A percentile compares a stretch with the other conserved stretches of the same genome.
phyloP scores from a whole-genome alignment of 768 basidiomycete species.

The Kwoniella sp. region DNA sequence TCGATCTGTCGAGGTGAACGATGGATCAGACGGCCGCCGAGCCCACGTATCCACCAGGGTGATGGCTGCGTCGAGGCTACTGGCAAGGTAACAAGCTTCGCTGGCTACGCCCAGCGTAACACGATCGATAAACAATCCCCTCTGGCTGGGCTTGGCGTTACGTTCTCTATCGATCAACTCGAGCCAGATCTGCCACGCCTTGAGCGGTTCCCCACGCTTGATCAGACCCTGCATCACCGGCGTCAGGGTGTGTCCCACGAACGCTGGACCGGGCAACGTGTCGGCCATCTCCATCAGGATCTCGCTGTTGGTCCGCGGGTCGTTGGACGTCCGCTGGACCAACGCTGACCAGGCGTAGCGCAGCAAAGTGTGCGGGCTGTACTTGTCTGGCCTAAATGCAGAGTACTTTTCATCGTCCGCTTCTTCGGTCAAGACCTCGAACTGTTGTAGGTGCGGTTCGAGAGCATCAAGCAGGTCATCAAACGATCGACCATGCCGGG shows the following conservation, averaged over 20 bases:
- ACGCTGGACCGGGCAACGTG: slow-evolving; percentile 5
- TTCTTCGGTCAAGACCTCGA: background rate
- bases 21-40: background rate
- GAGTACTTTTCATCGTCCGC: background rate
- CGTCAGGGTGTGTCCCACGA: slow-evolving; percentile 20
- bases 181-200: slow-evolving; percentile 26
- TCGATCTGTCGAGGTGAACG: background rate
- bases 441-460: slow-evolving; percentile 1
- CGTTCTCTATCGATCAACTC: slow-evolving; percentile 24
- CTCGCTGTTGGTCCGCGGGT: slow-evolving; percentile 2
- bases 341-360: slow-evolving; percentile 33
- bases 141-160: background rate
- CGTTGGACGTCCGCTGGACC: slow-evolving; percentile 5
- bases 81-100: slow-evolving; percentile 7
- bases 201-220: slow-evolving; percentile 8
- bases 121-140: slow-evolving; percentile 20
- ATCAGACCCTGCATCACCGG: slow-evolving; percentile 28
- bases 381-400: background rate
- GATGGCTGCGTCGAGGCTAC: slow-evolving; percentile 18
- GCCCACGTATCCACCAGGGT: slow-evolving; percentile 33
- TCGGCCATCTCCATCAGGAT: slow-evolving; percentile 15
- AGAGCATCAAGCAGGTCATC: slow-evolving; percentile 1
- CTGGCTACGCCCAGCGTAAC: slow-evolving; percentile 20
- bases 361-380: background rate
- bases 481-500: background rate